A percentile compares a stretch with the other conserved stretches of the same genome.
Evolutionary conservation across 768 basidiomycete species (phyloP).

Genomic region (Rhizopogon sp.): DNA sequence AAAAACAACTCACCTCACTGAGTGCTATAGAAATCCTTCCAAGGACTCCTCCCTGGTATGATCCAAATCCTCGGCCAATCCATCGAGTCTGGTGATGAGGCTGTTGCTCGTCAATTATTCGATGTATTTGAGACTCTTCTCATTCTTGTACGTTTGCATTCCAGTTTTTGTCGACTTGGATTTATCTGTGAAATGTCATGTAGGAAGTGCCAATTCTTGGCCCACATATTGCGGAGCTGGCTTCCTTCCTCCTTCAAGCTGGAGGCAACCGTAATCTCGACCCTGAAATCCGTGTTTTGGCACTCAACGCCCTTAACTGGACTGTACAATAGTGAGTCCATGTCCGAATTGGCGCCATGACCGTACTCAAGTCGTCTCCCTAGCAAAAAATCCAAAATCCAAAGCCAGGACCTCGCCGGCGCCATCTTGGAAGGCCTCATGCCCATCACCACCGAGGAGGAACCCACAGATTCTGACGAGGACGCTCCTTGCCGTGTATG

Average conservation of each 20-base stretch:
- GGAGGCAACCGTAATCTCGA: conserved; percentile 78
- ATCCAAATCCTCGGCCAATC: conserved; percentile 84
- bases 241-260: conserved; percentile 80
- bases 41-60: conserved; percentile 80
- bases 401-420: conserved; percentile 76
- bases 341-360: neutral
- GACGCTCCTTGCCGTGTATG: conserved; percentile 87
- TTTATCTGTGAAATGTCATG: conserved; percentile 6
- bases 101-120: conserved; percentile 81
- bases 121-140: conserved; percentile 95
- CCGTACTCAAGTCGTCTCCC: conserved; percentile 6
- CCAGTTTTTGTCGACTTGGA: neutral
- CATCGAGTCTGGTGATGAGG: conserved; percentile 75
- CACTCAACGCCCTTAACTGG: conserved; percentile 93
- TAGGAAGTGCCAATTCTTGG: conserved; percentile 93
- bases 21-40: conserved; percentile 69
- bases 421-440: conserved; percentile 88
- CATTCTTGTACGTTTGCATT: conserved; percentile 61
- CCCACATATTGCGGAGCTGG: conserved; percentile 82
- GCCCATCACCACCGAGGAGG: conserved; percentile 90
- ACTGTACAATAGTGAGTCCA: conserved; percentile 84
- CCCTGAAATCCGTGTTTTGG: conserved; percentile 78
- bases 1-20: conserved; percentile 4
- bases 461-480: conserved; percentile 91
- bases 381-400: conserved; percentile 96